Conservation (phyloP, 2,329 filamentous ascomycete species). For the Colletotrichum incanum region DNA sequence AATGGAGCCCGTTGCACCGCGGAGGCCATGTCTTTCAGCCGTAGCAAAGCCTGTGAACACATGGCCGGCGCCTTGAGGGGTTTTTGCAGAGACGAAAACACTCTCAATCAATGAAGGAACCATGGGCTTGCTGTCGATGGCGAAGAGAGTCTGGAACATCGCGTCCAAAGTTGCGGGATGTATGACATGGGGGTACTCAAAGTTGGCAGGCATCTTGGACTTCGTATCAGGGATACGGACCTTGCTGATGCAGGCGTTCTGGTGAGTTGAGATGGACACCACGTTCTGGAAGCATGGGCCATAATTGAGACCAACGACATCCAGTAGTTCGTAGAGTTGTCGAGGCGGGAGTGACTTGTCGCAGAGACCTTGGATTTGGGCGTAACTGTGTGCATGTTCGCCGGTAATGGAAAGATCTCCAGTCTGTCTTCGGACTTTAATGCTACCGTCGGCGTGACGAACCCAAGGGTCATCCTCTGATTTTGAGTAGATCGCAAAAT, state of each 20-base stretch:
- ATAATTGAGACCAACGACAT: constrained; percentile 68
- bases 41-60: constrained; percentile 61
- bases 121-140: constrained; percentile 63
- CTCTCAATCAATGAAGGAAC: constrained; percentile 63
- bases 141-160: constrained; percentile 69
- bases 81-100: constrained; percentile 61
- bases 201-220: constrained; percentile 67
- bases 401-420: background rate
- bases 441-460: constrained; percentile 45
- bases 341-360: constrained; percentile 56
- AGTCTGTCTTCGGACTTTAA: constrained; percentile 20
- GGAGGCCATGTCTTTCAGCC: constrained; percentile 53
- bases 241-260: constrained; percentile 54
- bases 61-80: constrained; percentile 51
- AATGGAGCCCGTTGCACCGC: constrained; percentile 60
- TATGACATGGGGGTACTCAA: constrained; percentile 69
- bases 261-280: constrained; percentile 51
- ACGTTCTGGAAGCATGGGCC: constrained; percentile 67
- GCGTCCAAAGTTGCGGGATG: constrained; percentile 72
- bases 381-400: constrained; percentile 44
- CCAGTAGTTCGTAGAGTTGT: constrained; percentile 66
- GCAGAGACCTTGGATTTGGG: constrained; percentile 49
- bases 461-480: constrained; percentile 49
- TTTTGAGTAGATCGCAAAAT: constrained; percentile 65
- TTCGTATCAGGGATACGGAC: constrained; percentile 65